These are phyloP conservation scores for Ciborinia camelliae DNA, from an alignment of 2,329 filamentous ascomycete species.

Conservation along the genomic window DNA sequence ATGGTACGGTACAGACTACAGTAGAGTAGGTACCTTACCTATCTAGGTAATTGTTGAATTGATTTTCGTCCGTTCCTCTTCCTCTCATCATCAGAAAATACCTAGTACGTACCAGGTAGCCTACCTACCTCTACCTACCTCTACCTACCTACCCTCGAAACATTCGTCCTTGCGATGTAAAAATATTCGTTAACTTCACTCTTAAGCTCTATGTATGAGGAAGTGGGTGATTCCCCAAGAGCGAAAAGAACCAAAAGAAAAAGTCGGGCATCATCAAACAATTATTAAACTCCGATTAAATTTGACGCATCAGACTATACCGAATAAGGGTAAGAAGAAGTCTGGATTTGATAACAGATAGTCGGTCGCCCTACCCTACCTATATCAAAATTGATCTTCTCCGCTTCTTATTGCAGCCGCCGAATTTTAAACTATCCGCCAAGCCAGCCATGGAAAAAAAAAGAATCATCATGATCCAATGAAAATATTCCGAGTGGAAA, in stretches of 20 bases:
- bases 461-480: background rate
- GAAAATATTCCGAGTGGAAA: background rate
- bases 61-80: no score
- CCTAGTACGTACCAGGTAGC: no score
- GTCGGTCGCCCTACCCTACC: background rate
- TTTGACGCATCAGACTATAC: no score
- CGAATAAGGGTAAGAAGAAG: no score
- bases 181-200: no score
- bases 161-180: background rate
- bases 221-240: background rate
- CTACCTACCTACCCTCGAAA: background rate
- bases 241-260: background rate
- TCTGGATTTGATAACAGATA: slow-evolving; percentile 7
- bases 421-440: background rate
- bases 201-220: background rate
- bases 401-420: slow-evolving; percentile 13
- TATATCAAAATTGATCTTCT: slow-evolving; percentile 4
- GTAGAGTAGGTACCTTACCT: no score
- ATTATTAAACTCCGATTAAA: slow-evolving; percentile 6
- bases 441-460: slow-evolving; percentile 11
- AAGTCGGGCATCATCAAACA: background rate
- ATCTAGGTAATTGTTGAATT: no score
- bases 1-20: no score
- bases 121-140: no score
- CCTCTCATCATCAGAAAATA: no score